These are phyloP conservation scores for Trametes pubescens DNA, from an alignment of 1,284 basidiomycete species.

Conservation along the genomic window DNA sequence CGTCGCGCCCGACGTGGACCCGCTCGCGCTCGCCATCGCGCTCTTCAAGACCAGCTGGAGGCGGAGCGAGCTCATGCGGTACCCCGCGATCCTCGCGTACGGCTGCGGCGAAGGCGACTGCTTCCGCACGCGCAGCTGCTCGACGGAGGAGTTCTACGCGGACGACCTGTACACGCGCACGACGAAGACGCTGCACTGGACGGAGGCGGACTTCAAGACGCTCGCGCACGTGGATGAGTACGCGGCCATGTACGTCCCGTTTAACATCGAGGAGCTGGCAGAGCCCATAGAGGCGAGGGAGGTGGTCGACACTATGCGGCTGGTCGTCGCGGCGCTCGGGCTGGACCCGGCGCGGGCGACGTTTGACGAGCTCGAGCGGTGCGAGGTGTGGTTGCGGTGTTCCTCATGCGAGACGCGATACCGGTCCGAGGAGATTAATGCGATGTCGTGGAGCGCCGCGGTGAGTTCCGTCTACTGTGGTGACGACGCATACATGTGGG, in stretches of 20 bases:
- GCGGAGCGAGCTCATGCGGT: not conserved
- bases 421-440: not conserved
- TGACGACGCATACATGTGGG: not conserved
- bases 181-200: not conserved
- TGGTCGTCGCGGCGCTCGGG: not conserved
- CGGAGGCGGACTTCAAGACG: not conserved
- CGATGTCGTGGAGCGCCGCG: not conserved
- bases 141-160: not conserved
- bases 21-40: slow-evolving; percentile 1
- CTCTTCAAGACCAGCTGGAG: too few species aligned
- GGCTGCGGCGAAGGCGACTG: not conserved
- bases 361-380: not conserved
- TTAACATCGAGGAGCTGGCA: not conserved
- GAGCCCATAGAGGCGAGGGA: too few species aligned
- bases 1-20: not conserved
- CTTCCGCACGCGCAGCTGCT: not conserved
- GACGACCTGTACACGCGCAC: not conserved
- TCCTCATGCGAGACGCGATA: not conserved
- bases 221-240: not conserved
- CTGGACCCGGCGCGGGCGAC: slow-evolving; percentile 1
- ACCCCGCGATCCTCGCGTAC: not conserved
- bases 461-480: not conserved
- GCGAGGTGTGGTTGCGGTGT: not conserved
- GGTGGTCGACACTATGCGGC: not conserved
- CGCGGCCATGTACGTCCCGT: not conserved